These are phyloP conservation scores for Cercophora newfieldiana DNA, from an alignment of 495 filamentous ascomycete genomes.

Conservation along the genomic window DNA sequence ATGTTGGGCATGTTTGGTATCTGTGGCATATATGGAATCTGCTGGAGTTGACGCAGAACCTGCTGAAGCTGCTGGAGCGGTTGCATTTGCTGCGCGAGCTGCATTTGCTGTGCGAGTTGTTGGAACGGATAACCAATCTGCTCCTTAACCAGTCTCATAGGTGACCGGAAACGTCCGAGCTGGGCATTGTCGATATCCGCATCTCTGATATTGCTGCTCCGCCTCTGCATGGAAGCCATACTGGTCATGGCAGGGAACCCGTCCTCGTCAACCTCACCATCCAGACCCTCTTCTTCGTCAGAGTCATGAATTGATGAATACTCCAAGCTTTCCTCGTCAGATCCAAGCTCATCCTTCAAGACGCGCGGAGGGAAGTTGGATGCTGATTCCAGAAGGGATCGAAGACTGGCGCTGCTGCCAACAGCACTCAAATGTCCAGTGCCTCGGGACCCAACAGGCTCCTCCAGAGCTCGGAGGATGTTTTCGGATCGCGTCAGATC, in stretches of 20 bases:
- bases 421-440: slow-evolving; percentile 54
- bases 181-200: slow-evolving; percentile 22
- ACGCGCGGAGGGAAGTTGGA: slow-evolving; percentile 45
- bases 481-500: slow-evolving; percentile 69
- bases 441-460: slow-evolving; percentile 59
- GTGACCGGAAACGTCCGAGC: slow-evolving; percentile 57
- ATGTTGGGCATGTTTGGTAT: slow-evolving; percentile 49
- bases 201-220: slow-evolving; percentile 22
- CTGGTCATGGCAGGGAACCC: not conserved
- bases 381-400: slow-evolving; percentile 60
- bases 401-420: slow-evolving; percentile 65
- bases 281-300: slow-evolving; percentile 26
- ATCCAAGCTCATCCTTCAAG: slow-evolving; percentile 33
- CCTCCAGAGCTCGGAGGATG: slow-evolving; percentile 55
- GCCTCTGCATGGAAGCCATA: too few species aligned
- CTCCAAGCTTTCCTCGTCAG: slow-evolving; percentile 45
- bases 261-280: not conserved
- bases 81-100: slow-evolving; percentile 31
- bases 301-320: slow-evolving; percentile 39
- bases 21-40: slow-evolving; percentile 28
- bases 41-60: slow-evolving; percentile 25
- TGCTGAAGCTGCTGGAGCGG: slow-evolving; percentile 26
- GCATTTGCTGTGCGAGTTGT: slow-evolving; percentile 66
- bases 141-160: slow-evolving; percentile 72
- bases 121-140: slow-evolving; percentile 76